Evolutionary conservation across 225 moss, liverwort and hornwort genomes (phyloP).

Genomic region (Asterella californica): DNA sequence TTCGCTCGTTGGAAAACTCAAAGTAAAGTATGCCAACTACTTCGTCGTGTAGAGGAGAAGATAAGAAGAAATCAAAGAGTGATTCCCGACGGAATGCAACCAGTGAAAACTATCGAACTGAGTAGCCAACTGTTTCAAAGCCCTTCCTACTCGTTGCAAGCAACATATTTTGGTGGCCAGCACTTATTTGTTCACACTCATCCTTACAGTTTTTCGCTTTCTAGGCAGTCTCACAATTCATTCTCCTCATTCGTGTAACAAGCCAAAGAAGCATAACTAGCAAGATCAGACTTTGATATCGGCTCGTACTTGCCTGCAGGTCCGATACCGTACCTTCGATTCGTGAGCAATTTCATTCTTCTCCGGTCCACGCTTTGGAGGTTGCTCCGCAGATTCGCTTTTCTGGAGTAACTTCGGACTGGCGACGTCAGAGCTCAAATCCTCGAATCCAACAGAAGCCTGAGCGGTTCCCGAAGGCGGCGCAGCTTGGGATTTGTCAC

Average conservation of each 20-base stretch:
- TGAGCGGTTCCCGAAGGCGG: constrained; percentile 8
- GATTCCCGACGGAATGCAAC: no score
- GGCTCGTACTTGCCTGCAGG: background rate
- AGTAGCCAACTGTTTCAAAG: no score
- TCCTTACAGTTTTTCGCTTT: no score
- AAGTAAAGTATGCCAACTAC: no score
- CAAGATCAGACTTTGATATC: background rate
- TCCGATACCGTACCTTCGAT: constrained; percentile 28
- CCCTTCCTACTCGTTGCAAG: no score
- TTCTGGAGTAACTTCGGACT: constrained; percentile 25
- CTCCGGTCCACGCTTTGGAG: constrained; percentile 6
- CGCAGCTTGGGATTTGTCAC: constrained; percentile 10
- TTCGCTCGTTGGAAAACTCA: background rate
- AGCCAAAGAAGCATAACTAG: background rate
- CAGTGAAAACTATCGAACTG: no score
- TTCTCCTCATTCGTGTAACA: no score
- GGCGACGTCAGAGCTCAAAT: constrained; percentile 15
- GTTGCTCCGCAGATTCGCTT: constrained; percentile 16
- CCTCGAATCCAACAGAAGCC: constrained; percentile 13
- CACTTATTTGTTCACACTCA: no score
- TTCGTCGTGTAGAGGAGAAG: no score
- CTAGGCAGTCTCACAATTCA: no score
- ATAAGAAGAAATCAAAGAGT: no score
- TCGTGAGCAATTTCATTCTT: constrained; percentile 1
- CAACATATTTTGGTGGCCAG: no score